These are phyloP conservation scores for Lathyrus aphaca DNA, from an alignment of 306 rosid genomes.

Conservation along the genomic window DNA sequence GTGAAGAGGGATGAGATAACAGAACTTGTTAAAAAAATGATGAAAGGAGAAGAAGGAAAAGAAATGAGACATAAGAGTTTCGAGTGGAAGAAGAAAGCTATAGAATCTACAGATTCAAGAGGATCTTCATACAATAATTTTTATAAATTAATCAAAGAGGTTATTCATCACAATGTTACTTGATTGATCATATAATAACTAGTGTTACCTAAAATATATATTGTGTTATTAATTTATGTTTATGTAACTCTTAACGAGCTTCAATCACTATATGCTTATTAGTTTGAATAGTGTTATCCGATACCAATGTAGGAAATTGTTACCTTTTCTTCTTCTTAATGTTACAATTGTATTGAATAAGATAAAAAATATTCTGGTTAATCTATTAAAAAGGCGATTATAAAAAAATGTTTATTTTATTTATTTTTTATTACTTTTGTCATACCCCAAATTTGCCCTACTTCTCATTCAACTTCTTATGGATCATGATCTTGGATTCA, in stretches of 20 bases:
- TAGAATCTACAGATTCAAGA: not conserved
- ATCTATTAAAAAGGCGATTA: not conserved
- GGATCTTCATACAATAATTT: constrained; percentile 26
- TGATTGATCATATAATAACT: not conserved
- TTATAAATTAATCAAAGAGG: not conserved
- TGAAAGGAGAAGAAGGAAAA: constrained; percentile 10
- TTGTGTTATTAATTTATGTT: too few species aligned
- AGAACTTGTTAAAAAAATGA: not conserved
- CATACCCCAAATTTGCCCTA: too few species aligned
- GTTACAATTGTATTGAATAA: too few species aligned
- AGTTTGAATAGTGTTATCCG: too few species aligned
- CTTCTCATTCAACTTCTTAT: too few species aligned
- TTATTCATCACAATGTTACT: not conserved
- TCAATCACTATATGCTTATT: too few species aligned
- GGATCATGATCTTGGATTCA: too few species aligned
- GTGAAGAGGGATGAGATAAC: constrained; percentile 18
- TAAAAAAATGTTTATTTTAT: not conserved
- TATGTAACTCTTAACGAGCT: not conserved
- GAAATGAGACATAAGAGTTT: not conserved
- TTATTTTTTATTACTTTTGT: not conserved
- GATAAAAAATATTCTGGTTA: too few species aligned
- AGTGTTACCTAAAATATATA: not conserved
- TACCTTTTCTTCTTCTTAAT: too few species aligned
- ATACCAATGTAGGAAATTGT: too few species aligned
- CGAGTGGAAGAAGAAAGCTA: constrained; percentile 25